Conservation (phyloP, 2,329 filamentous ascomycete species). For the Ophiostoma montium region DNA sequence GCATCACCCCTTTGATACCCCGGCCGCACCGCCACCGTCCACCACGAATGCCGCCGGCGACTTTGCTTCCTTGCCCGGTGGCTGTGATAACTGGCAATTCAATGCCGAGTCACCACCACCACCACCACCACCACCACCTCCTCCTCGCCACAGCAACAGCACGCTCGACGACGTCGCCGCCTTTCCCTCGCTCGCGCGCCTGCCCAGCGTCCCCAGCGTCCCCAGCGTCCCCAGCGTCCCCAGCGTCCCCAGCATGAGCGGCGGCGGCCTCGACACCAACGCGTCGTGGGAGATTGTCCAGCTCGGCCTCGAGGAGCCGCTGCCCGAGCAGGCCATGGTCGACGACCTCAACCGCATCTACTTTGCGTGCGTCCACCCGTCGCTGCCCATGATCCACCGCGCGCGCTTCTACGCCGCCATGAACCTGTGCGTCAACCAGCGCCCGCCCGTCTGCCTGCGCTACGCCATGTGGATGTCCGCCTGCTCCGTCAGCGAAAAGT, state of each 20-base stretch:
- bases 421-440: conserved; percentile 50
- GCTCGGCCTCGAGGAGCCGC: conserved; percentile 42
- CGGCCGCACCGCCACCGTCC: conserved; percentile 17
- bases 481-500: conserved; percentile 75
- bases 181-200: too few relatives aligned
- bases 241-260: conserved; percentile 32
- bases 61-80: conserved; percentile 30
- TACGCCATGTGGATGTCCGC: conserved; percentile 96
- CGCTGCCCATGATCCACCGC: conserved; percentile 77
- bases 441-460: conserved; percentile 74
- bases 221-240: too few relatives aligned
- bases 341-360: conserved; percentile 83
- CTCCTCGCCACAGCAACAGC: conserved; percentile 17
- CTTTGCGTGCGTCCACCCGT: conserved; percentile 81
- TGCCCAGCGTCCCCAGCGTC: too few relatives aligned
- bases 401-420: conserved; percentile 78
- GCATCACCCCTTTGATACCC: too few relatives aligned
- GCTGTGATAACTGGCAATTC: conserved; percentile 40
- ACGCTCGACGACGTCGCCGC: conserved; percentile 45
- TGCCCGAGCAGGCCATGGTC: conserved; percentile 48
- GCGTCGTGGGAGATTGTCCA: conserved; percentile 70
- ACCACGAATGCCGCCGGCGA: conserved; percentile 29
- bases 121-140: too few relatives aligned
- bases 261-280: conserved; percentile 34
- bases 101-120: conserved; percentile 35